These are phyloP conservation scores for Pholiota conissans DNA, from an alignment of 768 basidiomycete species.

Conservation along the genomic window DNA sequence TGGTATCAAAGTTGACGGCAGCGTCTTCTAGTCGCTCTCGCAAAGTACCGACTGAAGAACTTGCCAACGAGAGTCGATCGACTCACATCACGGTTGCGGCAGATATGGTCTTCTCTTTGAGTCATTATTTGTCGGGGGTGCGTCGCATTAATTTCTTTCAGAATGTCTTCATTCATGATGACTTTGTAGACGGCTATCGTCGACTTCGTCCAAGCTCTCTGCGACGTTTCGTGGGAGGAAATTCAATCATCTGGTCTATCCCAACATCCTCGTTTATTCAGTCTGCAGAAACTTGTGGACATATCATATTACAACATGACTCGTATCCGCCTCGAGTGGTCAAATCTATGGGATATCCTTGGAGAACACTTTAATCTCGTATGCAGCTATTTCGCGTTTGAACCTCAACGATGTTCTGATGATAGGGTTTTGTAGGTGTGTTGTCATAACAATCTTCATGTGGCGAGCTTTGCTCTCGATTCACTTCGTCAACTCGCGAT, in stretches of 20 bases:
- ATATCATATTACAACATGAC: slow-evolving; percentile 99
- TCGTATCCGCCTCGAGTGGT: slow-evolving; percentile 98
- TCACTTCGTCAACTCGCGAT: slow-evolving; percentile 95
- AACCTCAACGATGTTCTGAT: not conserved
- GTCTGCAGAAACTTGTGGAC: slow-evolving; percentile 96
- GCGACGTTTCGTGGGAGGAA: slow-evolving; percentile 99
- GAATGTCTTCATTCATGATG: slow-evolving; percentile 7
- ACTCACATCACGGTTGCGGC: slow-evolving; percentile 98
- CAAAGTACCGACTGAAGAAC: slow-evolving; percentile 83
- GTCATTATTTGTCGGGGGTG: slow-evolving; percentile 93
- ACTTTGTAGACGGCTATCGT: slow-evolving; percentile 84
- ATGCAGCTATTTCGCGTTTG: slow-evolving; percentile 15
- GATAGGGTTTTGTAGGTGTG: slow-evolving; percentile 66
- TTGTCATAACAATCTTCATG: slow-evolving; percentile 96
- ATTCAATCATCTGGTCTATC: slow-evolving; percentile 96
- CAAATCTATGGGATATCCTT: slow-evolving; percentile 94
- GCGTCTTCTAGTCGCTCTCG: slow-evolving; percentile 41
- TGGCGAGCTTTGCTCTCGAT: slow-evolving; percentile 95
- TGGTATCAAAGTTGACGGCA: not conserved
- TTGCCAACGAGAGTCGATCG: slow-evolving; percentile 95
- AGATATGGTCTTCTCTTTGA: slow-evolving; percentile 98
- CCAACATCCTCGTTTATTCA: slow-evolving; percentile 92
- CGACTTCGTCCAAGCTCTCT: slow-evolving; percentile 94
- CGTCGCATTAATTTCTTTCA: slow-evolving; percentile 27
- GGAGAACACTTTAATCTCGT: slow-evolving; percentile 99